Percentiles rank a stretch among this genome's conserved stretches.
These are phyloP conservation scores for Chlamydomonas sp. DNA, from an alignment of 139 green algal genomes.

Conservation along the genomic window DNA sequence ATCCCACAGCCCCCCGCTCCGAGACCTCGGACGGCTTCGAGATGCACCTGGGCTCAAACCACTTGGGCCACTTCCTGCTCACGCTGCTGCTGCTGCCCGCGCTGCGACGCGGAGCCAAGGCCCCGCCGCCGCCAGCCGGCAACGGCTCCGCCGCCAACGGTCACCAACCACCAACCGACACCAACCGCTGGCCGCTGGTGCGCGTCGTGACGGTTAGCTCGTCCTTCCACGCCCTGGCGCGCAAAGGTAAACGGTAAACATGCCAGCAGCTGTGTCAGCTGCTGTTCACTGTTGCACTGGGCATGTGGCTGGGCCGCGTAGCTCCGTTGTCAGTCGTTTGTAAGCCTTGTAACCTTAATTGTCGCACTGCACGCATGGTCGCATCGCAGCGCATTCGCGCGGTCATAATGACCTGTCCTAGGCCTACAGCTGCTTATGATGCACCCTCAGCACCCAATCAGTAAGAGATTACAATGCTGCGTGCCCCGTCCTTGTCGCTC, in stretches of 20 bases:
- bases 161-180: background rate
- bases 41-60: conserved; percentile 85
- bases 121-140: background rate
- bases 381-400: background rate
- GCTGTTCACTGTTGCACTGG: background rate
- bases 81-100: conserved; percentile 76
- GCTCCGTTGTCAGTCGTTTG: too few relatives aligned
- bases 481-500: conserved; percentile 26
- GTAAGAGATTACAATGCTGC: conserved; percentile 60
- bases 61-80: conserved; percentile 85
- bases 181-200: background rate
- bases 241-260: background rate
- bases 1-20: conserved; percentile 51
- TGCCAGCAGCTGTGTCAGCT: background rate
- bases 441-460: background rate
- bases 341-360: background rate
- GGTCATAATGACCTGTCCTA: too few relatives aligned
- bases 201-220: conserved; percentile 73
- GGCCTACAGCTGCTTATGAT: too few relatives aligned
- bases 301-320: too few relatives aligned
- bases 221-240: conserved; percentile 5
- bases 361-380: background rate
- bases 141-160: conserved; percentile 6
- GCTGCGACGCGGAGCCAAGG: conserved; percentile 44
- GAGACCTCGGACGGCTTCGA: conserved; percentile 80